Conservation (phyloP, 768 basidiomycete genomes). For the Cystofilobasidium capitatum region DNA sequence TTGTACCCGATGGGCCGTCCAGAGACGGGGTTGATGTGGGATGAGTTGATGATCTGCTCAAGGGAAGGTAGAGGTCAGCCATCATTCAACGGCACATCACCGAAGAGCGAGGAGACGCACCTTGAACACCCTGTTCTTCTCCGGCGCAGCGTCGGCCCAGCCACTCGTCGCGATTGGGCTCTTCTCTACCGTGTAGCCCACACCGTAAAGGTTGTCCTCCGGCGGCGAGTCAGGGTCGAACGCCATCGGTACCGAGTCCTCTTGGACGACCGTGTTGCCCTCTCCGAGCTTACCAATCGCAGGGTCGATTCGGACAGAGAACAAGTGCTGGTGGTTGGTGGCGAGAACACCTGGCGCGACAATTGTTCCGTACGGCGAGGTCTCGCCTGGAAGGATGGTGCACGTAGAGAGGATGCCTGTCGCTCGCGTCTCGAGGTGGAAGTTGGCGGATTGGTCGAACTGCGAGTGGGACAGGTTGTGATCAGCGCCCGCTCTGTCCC, state of each 20-base stretch:
- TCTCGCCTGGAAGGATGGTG: constrained; percentile 34
- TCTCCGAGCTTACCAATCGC: constrained; percentile 19
- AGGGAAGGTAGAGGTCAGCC: not conserved
- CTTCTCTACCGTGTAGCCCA: constrained; percentile 31
- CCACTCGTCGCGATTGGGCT: constrained; percentile 29
- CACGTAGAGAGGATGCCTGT: constrained; percentile 35
- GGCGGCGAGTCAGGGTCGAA: constrained; percentile 1
- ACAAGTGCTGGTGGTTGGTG: not conserved
- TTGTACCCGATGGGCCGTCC: constrained; percentile 33
- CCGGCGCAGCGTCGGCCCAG: constrained; percentile 32
- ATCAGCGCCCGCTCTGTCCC: no score
- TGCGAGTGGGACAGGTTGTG: constrained; percentile 22
- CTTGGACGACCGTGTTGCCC: constrained; percentile 31
- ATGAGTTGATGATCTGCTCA: constrained; percentile 32
- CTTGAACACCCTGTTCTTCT: constrained; percentile 30
- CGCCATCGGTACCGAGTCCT: constrained; percentile 31
- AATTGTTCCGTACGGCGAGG: constrained; percentile 31
- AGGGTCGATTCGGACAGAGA: constrained; percentile 25
- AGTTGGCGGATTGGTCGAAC: constrained; percentile 33
- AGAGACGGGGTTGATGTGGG: constrained; percentile 31
- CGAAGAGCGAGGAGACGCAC: not conserved
- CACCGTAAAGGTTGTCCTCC: constrained; percentile 25
- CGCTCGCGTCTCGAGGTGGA: constrained; percentile 35
- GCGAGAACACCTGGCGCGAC: constrained; percentile 30
- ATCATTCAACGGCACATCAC: no score